Conservation (phyloP, 176 grass and related monocot species). For the Raddia guianensis region DNA sequence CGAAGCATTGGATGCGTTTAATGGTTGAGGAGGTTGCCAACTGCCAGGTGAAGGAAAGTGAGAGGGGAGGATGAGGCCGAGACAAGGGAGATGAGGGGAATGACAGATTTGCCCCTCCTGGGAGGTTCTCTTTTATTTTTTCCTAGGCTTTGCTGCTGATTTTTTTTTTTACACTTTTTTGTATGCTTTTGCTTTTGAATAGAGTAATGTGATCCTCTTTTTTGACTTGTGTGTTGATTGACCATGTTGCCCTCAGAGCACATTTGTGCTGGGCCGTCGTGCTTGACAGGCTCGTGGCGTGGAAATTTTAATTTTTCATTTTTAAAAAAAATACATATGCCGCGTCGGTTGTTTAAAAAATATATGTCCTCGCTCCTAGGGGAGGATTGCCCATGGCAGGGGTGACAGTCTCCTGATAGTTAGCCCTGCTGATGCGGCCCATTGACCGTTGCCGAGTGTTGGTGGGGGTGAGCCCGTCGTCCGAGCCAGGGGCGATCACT, state of each 20-base stretch:
- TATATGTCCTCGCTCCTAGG: too few species aligned
- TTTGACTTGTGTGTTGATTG: background rate
- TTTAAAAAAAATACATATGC: too few species aligned
- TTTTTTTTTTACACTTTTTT: background rate
- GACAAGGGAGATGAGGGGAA: background rate
- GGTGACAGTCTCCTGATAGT: too few species aligned
- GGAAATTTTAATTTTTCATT: too few species aligned
- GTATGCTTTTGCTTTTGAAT: background rate
- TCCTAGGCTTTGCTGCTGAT: background rate
- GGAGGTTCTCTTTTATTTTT: background rate
- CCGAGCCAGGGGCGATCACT: too few species aligned
- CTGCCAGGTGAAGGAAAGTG: constrained; percentile 13
- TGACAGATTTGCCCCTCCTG: constrained; percentile 33
- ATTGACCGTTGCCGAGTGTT: too few species aligned
- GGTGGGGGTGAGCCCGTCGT: too few species aligned
- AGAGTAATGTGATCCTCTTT: background rate
- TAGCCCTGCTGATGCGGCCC: too few species aligned
- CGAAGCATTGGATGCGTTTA: constrained; percentile 56
- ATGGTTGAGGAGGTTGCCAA: constrained; percentile 10
- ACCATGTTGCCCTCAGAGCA: background rate
- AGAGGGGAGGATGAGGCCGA: background rate
- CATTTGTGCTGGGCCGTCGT: too few species aligned
- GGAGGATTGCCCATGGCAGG: too few species aligned
- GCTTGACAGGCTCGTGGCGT: too few species aligned
- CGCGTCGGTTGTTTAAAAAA: too few species aligned